Evolutionary conservation across 352 stramenopile genomes (phyloP), one percentile per base, ranked within the genome.

Genomic region (Thalassiosira exigua): DNA sequence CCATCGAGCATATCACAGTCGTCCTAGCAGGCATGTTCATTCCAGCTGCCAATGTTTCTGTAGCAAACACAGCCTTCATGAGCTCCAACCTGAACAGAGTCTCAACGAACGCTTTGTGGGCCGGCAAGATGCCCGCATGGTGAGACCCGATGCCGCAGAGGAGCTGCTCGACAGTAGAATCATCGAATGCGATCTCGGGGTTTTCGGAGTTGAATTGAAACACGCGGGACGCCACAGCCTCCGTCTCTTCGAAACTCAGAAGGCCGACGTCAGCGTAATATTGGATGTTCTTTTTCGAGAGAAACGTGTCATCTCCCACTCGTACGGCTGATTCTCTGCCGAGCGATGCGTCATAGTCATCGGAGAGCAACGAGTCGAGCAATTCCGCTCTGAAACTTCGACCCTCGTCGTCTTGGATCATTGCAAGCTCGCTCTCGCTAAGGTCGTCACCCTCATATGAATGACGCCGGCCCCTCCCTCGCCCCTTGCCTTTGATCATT

Each of bases 21-120:
- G 97, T 99, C 87, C 98, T 98, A 1, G 97, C 97, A 65, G 97
- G 97, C 98, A 99, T 99, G 86, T 99, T 99, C 62, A 99, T 95
- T 39, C 98, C 97, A 92, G 99, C 99, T 2, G 95, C 95, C 75
- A 96, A 96, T 3, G 90, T 95, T 68, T 99, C 98, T 0, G 98
- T 99, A 1, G 97, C 97, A 86, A 99, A 99, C 0, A 99, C 82
- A 52, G 96, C 95, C 90, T 99, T 99, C 58, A 99, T 94, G 21
- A 99, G 79, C n/a, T 96, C 96, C 84, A 99, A 96, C 19, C 90
- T 88, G 72, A 97, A 97, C 9, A 98, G 81, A 77, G 98, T 97
- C 72, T 98, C 94, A 19, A 97, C 98, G 85, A 99, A 96, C 90
- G 99, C 98, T 84, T 99, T 99, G 26, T 99, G 82, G 69, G 99